Conservation (phyloP, 2,329 filamentous ascomycete species). For the Exophiala calicioides region DNA sequence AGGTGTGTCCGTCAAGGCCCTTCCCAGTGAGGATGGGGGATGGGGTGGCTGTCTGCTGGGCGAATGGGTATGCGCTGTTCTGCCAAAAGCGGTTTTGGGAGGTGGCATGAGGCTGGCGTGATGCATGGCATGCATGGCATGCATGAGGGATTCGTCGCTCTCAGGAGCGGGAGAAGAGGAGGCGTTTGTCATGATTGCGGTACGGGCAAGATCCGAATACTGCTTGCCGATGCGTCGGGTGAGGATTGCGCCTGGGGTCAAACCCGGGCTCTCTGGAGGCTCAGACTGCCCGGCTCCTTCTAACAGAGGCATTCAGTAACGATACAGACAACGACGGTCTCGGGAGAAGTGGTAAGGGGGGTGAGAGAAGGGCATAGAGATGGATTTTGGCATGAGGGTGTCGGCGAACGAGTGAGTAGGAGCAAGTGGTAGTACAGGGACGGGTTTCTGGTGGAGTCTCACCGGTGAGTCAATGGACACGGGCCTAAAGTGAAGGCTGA, state of each 20-base stretch:
- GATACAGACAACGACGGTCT: slow-evolving; percentile 2
- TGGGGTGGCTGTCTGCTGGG: slow-evolving; percentile 15
- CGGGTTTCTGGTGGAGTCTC: not conserved
- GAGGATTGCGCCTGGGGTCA: slow-evolving; percentile 5
- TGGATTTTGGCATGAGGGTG: too few relatives aligned
- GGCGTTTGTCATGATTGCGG: slow-evolving; percentile 27
- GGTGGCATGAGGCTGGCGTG: slow-evolving; percentile 29
- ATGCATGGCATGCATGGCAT: slow-evolving; percentile 23
- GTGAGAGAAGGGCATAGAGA: slow-evolving; percentile 5
- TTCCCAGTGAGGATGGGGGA: slow-evolving; percentile 48
- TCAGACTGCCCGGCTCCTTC: slow-evolving; percentile 19
- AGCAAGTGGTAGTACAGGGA: too few relatives aligned
- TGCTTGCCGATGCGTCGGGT: slow-evolving; percentile 21
- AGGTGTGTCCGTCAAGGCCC: slow-evolving; percentile 63
- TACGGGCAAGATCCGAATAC: slow-evolving; percentile 24
- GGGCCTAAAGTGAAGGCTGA: not conserved
- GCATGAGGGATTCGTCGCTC: slow-evolving; percentile 16
- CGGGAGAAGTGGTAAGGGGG: not conserved
- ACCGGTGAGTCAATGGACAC: not conserved
- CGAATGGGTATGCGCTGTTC: slow-evolving; percentile 12
- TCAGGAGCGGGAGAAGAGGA: slow-evolving; percentile 17
- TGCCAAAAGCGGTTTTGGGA: slow-evolving; percentile 23
- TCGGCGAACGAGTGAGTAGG: too few relatives aligned
- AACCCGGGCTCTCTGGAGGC: slow-evolving; percentile 12
- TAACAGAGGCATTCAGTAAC: slow-evolving; percentile 27